Base-by-base conservation (phyloP, 805 yeast species). In the Lipomyces lipofer region DNA sequence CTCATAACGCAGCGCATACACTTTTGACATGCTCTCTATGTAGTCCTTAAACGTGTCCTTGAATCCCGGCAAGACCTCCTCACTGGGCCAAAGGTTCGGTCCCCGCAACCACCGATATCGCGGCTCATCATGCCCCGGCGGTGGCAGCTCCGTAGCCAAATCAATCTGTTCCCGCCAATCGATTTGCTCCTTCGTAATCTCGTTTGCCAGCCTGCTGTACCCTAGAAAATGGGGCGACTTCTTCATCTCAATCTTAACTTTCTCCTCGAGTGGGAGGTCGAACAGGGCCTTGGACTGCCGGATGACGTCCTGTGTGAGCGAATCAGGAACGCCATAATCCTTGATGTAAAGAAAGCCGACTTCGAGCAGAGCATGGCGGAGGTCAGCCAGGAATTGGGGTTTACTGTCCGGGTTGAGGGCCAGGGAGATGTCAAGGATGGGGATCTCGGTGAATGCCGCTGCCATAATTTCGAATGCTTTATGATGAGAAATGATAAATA, bases 141-240 rank as follows among this genome's bases (percentile, higher is more conserved):
- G 51, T 8, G 63, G 63, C 22, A 60, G 43, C 28, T 60, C 63
- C 9, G 63, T 58, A 3, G 60, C 63, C 17, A 82, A 70, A 63
- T 82, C 86, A 54, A 78, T 76, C 67, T 83, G 86, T 62, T 82
- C 87, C 52, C 86, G 70, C 76, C 82, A 75, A 63, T 82, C 87
- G 2, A 78, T 73, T 24, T 70, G 70, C 21, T 71, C 70, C 10
- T 81, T 80, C 0, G 86, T 81, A 48, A 78, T 76, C 62, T 82
- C 86, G 54, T 80, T 79, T 5, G 83, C 85, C 22, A 82, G 69
- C 33, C 75, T 69, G 28, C 81, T 76, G 71, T 77, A 83, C 4
- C 84, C 87, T 63, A 77, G 73, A 60, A 83, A 82, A 61, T 82
- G 84, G 4, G 82, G 81, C 57, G 78, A 79, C 59, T 74, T 72